These are phyloP conservation scores for Chaetothyriales sp. DNA, from an alignment of 2,329 filamentous ascomycete species.

Conservation along the genomic window DNA sequence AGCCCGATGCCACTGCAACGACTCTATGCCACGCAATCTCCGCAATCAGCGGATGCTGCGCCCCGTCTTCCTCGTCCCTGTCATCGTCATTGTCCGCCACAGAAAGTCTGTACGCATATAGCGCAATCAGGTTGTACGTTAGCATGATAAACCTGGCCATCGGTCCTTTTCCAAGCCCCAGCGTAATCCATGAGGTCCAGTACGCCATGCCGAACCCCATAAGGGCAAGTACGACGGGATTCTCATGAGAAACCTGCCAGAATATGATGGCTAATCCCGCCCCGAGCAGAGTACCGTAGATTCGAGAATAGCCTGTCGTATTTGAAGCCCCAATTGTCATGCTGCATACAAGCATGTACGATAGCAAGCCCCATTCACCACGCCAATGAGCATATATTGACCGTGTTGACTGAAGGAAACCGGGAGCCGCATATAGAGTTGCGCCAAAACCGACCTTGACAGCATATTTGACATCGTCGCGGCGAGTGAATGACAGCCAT, in stretches of 20 bases:
- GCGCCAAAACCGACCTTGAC: constrained; percentile 89
- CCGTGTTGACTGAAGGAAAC: constrained; percentile 65
- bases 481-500: constrained; percentile 40
- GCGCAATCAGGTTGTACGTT: constrained; percentile 85
- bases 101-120: constrained; percentile 85
- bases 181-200: constrained; percentile 77
- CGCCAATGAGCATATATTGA: constrained; percentile 75
- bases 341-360: constrained; percentile 94
- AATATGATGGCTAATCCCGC: constrained; percentile 58
- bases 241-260: constrained; percentile 63
- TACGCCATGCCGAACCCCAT: constrained; percentile 69
- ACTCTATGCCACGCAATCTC: constrained; percentile 82
- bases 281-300: constrained; percentile 72
- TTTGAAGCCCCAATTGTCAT: constrained; percentile 97
- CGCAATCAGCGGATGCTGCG: constrained; percentile 65
- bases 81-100: constrained; percentile 58
- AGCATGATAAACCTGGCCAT: constrained; percentile 87
- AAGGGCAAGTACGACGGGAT: constrained; percentile 59
- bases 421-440: constrained; percentile 72
- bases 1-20: constrained; percentile 69
- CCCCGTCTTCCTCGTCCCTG: constrained; percentile 74
- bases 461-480: constrained; percentile 61
- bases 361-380: constrained; percentile 90
- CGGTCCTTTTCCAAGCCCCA: constrained; percentile 69
- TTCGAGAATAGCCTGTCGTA: constrained; percentile 74